A percentile compares a stretch with the other conserved stretches of the same genome.
These are phyloP conservation scores for Coffea canephora DNA, from an alignment of 257 asterid species.

Conservation along the genomic window DNA sequence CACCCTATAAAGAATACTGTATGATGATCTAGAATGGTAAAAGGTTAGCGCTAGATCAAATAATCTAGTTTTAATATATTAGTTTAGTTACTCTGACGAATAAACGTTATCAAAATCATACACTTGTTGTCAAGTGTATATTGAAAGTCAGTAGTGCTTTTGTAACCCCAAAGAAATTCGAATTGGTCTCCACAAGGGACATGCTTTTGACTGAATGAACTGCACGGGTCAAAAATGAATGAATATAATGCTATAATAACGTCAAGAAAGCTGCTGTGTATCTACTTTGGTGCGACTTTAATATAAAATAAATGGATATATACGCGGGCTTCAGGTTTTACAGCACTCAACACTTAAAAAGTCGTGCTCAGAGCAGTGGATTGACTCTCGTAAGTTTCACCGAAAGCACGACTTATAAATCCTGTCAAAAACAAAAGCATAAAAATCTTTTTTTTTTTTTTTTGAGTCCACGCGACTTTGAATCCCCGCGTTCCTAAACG, in stretches of 20 bases:
- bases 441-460: no score
- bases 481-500: no score
- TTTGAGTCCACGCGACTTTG: no score
- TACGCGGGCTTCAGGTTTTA: neutral
- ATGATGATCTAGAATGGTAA: neutral
- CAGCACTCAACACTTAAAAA: neutral
- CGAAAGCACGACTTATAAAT: neutral
- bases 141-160: neutral
- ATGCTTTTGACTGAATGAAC: neutral
- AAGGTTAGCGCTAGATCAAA: neutral
- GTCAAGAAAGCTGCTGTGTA: neutral
- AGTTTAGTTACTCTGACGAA: neutral
- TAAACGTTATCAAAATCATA: neutral
- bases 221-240: neutral
- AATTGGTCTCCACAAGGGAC: neutral
- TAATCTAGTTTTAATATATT: neutral
- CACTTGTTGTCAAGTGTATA: no score
- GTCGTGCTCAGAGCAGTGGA: neutral
- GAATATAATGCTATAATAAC: neutral
- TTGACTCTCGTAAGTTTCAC: neutral
- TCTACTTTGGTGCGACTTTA: neutral
- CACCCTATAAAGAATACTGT: no score
- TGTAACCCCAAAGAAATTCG: neutral
- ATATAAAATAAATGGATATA: neutral
- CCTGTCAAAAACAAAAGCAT: no score